A percentile compares a stretch with the other conserved stretches of the same genome.
These are phyloP conservation scores for Zea mays DNA, from an alignment of 176 grass and related monocot genomes.

Conservation along the genomic window DNA sequence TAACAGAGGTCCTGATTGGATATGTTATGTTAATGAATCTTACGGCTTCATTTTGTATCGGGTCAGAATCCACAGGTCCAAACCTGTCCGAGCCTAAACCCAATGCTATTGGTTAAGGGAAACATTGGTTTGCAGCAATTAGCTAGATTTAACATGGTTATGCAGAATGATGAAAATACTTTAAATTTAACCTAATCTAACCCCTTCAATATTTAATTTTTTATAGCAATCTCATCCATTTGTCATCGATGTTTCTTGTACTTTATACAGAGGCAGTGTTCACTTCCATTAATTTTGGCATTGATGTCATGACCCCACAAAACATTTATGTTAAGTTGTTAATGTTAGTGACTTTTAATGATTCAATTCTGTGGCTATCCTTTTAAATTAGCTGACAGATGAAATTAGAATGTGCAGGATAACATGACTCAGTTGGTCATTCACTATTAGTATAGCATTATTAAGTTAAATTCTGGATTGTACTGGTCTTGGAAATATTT, in stretches of 20 bases:
- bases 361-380: neutral
- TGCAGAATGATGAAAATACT: neutral
- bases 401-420: neutral
- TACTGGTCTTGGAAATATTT: slow-evolving; percentile 1
- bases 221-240: neutral
- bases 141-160: neutral
- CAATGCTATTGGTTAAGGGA: neutral
- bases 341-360: neutral
- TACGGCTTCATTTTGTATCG: neutral
- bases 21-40: neutral
- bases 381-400: neutral
- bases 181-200: neutral
- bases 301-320: neutral
- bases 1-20: neutral
- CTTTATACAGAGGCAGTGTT: neutral
- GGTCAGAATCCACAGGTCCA: neutral
- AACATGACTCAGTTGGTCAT: slow-evolving; percentile 3
- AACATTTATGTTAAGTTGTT: neutral
- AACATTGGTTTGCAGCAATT: neutral
- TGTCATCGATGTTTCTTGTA: neutral
- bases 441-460: neutral
- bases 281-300: neutral
- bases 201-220: neutral
- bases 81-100: neutral
- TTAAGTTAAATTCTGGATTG: slow-evolving; percentile 9